Evolutionary conservation across 345 rosid genomes (phyloP).

Genomic region (Pugionium dolabratum): DNA sequence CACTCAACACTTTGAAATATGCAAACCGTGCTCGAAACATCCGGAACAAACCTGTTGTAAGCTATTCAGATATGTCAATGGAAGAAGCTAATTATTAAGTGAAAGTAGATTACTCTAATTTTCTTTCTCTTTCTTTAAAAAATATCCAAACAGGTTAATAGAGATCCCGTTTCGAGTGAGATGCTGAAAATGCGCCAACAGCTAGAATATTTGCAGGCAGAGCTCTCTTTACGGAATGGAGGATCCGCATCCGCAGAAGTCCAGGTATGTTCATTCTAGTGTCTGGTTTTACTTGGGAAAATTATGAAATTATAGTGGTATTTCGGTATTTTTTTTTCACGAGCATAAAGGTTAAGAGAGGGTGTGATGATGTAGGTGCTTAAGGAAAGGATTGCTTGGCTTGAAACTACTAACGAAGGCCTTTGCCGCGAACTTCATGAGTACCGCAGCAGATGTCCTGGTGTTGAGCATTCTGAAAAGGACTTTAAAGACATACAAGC

Average conservation of each 20-base stretch:
- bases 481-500: conserved; percentile 81
- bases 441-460: conserved; percentile 65
- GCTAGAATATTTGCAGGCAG: conserved; percentile 91
- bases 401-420: conserved; percentile 90
- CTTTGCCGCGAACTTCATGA: conserved; percentile 92
- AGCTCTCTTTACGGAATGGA: conserved; percentile 85
- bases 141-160: conserved; percentile 58
- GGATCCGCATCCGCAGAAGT: conserved; percentile 79
- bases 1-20: conserved; percentile 91
- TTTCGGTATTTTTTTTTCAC: neutral
- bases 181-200: conserved; percentile 98
- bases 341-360: neutral
- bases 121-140: neutral
- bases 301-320: neutral
- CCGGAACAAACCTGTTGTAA: conserved; percentile 94
- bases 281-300: neutral
- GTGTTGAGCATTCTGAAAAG: conserved; percentile 60
- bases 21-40: conserved; percentile 99
- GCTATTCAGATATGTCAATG: conserved; percentile 38
- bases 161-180: conserved; percentile 96
- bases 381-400: conserved; percentile 89
- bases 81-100: neutral
- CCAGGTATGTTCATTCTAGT: conserved; percentile 54
- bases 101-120: conserved; percentile 2
- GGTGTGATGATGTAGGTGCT: conserved; percentile 54